Percentiles rank a stretch among this genome's conserved stretches.
Conservation (phyloP, 257 asterid species). For the Perilla frutescens region DNA sequence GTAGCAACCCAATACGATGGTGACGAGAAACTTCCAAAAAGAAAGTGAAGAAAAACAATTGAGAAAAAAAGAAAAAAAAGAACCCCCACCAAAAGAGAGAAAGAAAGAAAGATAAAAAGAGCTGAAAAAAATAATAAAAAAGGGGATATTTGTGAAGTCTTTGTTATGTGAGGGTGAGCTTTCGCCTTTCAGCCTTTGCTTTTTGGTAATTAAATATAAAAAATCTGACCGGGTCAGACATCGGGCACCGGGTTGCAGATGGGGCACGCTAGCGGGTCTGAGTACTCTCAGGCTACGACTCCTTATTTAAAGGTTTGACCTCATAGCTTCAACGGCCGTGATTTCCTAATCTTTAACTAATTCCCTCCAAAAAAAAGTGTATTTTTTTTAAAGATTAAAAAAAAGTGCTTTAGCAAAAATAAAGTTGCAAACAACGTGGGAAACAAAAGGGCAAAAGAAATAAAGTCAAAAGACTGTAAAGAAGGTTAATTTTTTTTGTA, state of each 20-base stretch:
- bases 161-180: constrained; percentile 36
- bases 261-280: constrained; percentile 54
- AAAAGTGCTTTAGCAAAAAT: constrained; percentile 50
- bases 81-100: neutral
- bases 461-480: constrained; percentile 48
- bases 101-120: neutral
- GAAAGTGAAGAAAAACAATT: constrained; percentile 22
- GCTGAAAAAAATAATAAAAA: neutral
- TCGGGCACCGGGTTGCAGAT: constrained; percentile 44
- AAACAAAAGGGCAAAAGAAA: constrained; percentile 47
- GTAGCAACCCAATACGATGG: constrained; percentile 32
- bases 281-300: constrained; percentile 33
- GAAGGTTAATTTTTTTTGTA: constrained; percentile 32
- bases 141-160: constrained; percentile 37
- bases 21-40: constrained; percentile 53
- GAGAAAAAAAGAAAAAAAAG: constrained; percentile 11
- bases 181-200: constrained; percentile 41
- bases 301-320: constrained; percentile 58
- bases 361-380: constrained; percentile 10
- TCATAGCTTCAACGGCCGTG: constrained; percentile 31
- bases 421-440: constrained; percentile 59
- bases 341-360: constrained; percentile 29
- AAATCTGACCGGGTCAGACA: constrained; percentile 50
- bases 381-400: constrained; percentile 27
- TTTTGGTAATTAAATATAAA: constrained; percentile 28